Base-by-base conservation (phyloP, 257 asterid genomes). In the Solanum appendiculatum region DNA sequence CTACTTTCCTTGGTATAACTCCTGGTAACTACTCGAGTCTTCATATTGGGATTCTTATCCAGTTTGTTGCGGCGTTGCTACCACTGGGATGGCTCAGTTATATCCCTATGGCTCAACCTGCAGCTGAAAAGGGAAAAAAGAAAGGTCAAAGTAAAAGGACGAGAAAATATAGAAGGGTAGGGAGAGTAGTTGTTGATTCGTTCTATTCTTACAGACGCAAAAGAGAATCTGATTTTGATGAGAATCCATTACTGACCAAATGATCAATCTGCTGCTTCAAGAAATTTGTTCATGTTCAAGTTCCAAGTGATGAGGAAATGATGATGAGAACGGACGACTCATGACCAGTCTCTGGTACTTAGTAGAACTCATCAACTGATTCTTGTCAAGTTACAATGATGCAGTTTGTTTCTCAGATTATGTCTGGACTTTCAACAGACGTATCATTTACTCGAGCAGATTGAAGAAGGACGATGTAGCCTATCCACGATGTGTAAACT, bases 61-160 rank as follows among this genome's bases (percentile, higher is more conserved):
- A 96, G 91, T 93, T 91, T 88, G 73, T 93, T 34, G 94, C 94
- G 1, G 98, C 99, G 20, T 69, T 95, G 34, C 87, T 96, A 86
- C 98, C 99, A 0, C 85, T 96, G 40, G 27, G 63, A 37, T 94
- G 97, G 98, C 93, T 95, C 46, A 77, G 87, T 48, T 86, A 66
- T 36, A 92, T 95, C 72, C 96, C 98, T 7, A 69, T 13, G 60
- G 77, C 89, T 13, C 93, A 88, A 86, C 88, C 87, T 69, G 70
- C 83, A 31, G 74, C 88, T 15, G 96, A 88, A 88, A 93, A 91
- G 91, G 89, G 82, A 2, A 87, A 85, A 72, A 92, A 84, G 93
- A 86, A 29, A 29, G 91, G 93, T 14, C 85, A 87, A 84, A 93
- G 95, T 88, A 92, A 86, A 86, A 91, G 92, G 69, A 91, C 89